A percentile compares a stretch with the other conserved stretches of the same genome.
phyloP scores from a whole-genome alignment of 495 filamentous ascomycete species.

The Penicillium ochrochloron region DNA sequence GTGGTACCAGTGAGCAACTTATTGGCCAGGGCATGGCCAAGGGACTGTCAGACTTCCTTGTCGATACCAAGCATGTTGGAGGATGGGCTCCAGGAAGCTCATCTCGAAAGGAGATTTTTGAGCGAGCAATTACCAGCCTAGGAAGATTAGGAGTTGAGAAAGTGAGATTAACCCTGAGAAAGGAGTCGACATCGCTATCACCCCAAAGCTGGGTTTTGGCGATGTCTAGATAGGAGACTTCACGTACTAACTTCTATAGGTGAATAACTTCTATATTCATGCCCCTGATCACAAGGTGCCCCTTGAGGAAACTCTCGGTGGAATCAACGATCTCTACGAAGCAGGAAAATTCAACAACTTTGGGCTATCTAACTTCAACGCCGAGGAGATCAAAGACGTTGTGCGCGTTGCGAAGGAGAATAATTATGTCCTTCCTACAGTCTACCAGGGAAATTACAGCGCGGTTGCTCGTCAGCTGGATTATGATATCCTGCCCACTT shows the following conservation, averaged over 20 bases:
- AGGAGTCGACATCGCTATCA: too few species aligned
- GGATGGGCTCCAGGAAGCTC: constrained; percentile 7
- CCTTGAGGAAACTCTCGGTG: constrained; percentile 5
- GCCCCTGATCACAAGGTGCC: neutral
- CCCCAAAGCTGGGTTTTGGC: too few species aligned
- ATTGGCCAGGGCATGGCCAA: neutral
- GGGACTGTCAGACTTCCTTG: neutral
- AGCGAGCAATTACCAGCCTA: neutral
- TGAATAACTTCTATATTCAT: constrained; percentile 6
- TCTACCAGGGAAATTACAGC: constrained; percentile 53
- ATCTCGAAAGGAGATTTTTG: constrained; percentile 1
- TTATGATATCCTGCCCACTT: constrained; percentile 53
- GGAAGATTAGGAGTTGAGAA: constrained; percentile 3
- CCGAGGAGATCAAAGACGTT: constrained; percentile 36
- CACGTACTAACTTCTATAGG: neutral
- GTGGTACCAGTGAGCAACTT: constrained; percentile 5
- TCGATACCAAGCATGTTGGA: constrained; percentile 5
- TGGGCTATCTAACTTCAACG: constrained; percentile 48
- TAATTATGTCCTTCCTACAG: constrained; percentile 40
- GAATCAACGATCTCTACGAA: neutral
- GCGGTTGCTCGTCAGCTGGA: constrained; percentile 45
- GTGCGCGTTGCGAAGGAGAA: constrained; percentile 43
- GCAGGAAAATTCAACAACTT: constrained; percentile 25
- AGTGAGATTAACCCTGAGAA: neutral
- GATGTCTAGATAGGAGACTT: too few species aligned